Evolutionary conservation across 192 early-diverging fungal species (phyloP), one percentile per base, ranked within the genome.

Genomic region (Umbelopsis ramanniana): DNA sequence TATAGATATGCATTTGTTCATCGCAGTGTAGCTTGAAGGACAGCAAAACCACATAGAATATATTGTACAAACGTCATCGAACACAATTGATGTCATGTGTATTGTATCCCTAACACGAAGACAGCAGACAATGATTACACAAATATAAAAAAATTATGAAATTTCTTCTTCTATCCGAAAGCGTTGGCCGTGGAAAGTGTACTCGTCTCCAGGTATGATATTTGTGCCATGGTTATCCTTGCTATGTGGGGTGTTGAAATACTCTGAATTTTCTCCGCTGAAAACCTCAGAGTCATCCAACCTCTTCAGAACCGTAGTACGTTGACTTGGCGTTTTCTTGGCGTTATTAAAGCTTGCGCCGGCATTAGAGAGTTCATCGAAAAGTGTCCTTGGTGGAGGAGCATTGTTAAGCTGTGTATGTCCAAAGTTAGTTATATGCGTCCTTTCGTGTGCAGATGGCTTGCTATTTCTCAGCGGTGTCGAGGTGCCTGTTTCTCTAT

Each of bases 191-290:
- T 63, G 57, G 4, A 63, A 63, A 37, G 57, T 63, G 35, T 63
- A 63, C 57, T 63, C 57, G 33, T 63, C 57, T 14, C 57, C 57
- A 37, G 57, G 19, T 63, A 63, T 63, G 33, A 63, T 63, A 11
- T 63, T 63, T 2, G 57, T 19, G 15, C 26, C 14, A 50, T 50
- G 5, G 14, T 6, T n/a, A 15, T 37, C 33, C 17, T 63, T 22
- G 11, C 19, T 19, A 17, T 37, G 17, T 26, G 7, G 57, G 11
- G 29, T 17, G 17, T 37, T 38, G 2, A 33, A 63, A 35, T 37
- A 0, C 11, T 33, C 33, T 4, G 4, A 3, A 38, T 17, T 63
- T 17, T 63, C 57, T 37, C 37, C 57, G 35, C 33, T 63, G 33
- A 63, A 38, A 8, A 63, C 14, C 33, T 63, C 57, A 14, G 57